Evolutionary conservation across 371 early-diverging fungal species (phyloP).

Genomic region (Haplosporangium sp.): DNA sequence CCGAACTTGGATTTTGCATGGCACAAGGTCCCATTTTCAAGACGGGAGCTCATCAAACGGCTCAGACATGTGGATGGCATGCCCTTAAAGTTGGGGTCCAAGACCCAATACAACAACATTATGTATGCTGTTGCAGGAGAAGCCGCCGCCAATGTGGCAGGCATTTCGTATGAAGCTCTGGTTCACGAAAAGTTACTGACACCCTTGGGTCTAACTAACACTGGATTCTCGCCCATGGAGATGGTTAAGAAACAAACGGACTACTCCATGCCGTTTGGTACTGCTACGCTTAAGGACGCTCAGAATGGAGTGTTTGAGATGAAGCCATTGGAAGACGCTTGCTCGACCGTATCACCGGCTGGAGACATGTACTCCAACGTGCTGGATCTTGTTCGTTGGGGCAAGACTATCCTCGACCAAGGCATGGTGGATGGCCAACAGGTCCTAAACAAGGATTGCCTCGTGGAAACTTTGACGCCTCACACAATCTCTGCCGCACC

Average conservation of each 20-base stretch:
- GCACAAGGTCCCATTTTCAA: too few relatives aligned
- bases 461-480: constrained; percentile 4
- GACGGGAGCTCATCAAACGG: constrained; percentile 8
- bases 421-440: constrained; percentile 18
- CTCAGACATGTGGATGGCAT: constrained; percentile 6
- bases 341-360: constrained; percentile 4
- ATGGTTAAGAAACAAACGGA: constrained; percentile 2
- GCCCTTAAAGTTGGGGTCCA: not conserved
- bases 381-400: constrained; percentile 18
- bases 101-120: constrained; percentile 8
- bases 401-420: not conserved
- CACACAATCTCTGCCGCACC: not conserved
- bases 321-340: not conserved
- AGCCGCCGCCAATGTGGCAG: constrained; percentile 7
- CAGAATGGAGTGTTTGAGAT: not conserved
- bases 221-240: constrained; percentile 6
- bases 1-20: too few relatives aligned
- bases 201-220: constrained; percentile 3
- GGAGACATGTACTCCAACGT: constrained; percentile 28
- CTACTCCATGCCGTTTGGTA: constrained; percentile 1
- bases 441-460: constrained; percentile 17
- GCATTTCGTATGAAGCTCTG: constrained; percentile 3
- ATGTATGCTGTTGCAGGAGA: constrained; percentile 19
- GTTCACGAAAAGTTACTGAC: constrained; percentile 3
- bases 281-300: constrained; percentile 1